Conservation (phyloP, 306 rosid species). For the Prunus dulcis region DNA sequence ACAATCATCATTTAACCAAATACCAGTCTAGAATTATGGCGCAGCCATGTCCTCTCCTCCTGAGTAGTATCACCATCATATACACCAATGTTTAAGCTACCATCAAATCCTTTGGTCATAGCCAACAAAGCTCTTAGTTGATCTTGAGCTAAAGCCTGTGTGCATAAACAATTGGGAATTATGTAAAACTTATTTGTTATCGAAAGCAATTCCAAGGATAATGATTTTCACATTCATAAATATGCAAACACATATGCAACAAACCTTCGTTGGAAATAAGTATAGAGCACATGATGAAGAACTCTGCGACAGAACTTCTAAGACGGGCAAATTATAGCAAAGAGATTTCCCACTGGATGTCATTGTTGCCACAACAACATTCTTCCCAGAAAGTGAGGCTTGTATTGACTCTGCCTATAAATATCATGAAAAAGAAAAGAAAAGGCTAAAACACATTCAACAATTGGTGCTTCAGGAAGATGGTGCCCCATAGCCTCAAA, state of each 20-base stretch:
- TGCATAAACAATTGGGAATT: constrained; percentile 20
- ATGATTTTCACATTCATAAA: background rate
- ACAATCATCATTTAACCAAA: constrained; percentile 18
- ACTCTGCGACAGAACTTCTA: constrained; percentile 58
- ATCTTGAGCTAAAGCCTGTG: constrained; percentile 96
- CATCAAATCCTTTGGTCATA: constrained; percentile 61
- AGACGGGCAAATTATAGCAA: constrained; percentile 83
- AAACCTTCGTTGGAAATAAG: constrained; percentile 92
- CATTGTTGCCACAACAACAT: constrained; percentile 86
- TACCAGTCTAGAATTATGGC: constrained; percentile 87
- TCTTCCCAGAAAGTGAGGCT: constrained; percentile 70
- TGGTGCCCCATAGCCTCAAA: constrained; percentile 18
- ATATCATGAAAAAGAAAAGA: constrained; percentile 6
- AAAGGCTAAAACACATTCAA: constrained; percentile 20
- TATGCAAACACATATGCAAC: constrained; percentile 25
- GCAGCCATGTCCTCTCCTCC: constrained; percentile 58
- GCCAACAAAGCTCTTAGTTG: constrained; percentile 70
- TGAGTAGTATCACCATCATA: constrained; percentile 88
- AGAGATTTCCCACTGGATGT: constrained; percentile 97
- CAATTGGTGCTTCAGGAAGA: constrained; percentile 18
- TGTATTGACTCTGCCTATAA: constrained; percentile 65
- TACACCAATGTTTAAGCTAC: constrained; percentile 66
- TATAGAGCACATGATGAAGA: constrained; percentile 67
- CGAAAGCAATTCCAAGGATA: background rate
- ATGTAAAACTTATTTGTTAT: background rate